Evolutionary conservation across 495 filamentous ascomycete genomes (phyloP).

Genomic region (Penicillium fimorum): DNA sequence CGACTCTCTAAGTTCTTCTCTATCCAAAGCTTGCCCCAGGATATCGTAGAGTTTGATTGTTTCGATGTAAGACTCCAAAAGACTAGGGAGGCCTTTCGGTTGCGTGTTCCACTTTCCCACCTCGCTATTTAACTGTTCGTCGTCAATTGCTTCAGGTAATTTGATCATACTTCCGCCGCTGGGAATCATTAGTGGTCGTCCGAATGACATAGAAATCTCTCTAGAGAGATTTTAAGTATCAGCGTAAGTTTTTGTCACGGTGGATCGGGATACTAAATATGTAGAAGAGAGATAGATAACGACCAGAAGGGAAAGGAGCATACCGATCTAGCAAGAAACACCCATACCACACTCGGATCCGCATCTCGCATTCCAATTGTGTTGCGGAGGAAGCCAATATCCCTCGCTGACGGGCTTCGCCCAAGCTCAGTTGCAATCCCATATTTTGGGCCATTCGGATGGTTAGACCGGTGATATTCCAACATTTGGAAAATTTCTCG

Average conservation of each 20-base stretch:
- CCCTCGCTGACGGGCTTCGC: neutral
- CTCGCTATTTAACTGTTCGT: neutral
- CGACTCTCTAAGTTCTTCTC: too few relatives aligned
- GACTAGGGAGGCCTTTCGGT: neutral
- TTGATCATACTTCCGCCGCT: neutral
- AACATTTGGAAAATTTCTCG: neutral
- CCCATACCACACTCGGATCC: neutral
- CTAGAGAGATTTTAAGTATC: neutral
- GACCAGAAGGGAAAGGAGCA: too few relatives aligned
- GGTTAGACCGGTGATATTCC: neutral
- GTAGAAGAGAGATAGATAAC: too few relatives aligned
- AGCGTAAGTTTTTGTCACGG: too few relatives aligned
- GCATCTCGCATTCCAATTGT: neutral
- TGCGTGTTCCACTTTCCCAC: neutral
- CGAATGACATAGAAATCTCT: neutral
- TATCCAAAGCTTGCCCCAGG: too few relatives aligned
- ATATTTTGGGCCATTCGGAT: neutral
- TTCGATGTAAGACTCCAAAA: neutral
- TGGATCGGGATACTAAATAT: too few relatives aligned
- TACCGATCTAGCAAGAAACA: neutral
- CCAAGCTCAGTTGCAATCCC: neutral
- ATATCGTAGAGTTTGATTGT: too few relatives aligned
- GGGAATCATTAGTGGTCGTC: neutral
- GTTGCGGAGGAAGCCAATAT: neutral
- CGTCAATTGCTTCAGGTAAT: neutral